Evolutionary conservation across 2,329 filamentous ascomycete genomes (phyloP).

Genomic region (Aspergillus phoenicis): DNA sequence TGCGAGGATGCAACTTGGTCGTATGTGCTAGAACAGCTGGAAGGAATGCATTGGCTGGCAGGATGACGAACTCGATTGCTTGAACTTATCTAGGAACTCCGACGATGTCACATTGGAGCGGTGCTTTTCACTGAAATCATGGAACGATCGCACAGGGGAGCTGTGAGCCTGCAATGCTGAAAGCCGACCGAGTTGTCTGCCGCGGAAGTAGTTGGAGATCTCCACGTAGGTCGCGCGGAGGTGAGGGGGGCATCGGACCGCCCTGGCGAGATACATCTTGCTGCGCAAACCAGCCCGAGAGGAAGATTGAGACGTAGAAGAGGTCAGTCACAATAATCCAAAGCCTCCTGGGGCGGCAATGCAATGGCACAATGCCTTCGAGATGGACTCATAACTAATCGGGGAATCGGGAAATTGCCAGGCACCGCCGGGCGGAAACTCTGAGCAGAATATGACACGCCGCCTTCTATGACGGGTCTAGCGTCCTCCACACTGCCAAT

Average conservation of each 20-base stretch:
- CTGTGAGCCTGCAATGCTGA: constrained; percentile 11
- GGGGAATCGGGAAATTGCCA: constrained; percentile 1
- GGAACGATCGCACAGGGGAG: constrained; percentile 23
- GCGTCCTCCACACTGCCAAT: constrained; percentile 25
- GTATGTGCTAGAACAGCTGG: neutral
- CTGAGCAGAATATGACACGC: constrained; percentile 22
- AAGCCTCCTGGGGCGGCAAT: neutral
- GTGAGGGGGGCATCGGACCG: constrained; percentile 28
- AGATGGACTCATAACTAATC: neutral
- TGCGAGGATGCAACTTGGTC: neutral
- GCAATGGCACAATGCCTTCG: neutral
- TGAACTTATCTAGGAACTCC: constrained; percentile 46
- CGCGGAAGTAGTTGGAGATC: constrained; percentile 41
- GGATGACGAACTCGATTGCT: constrained; percentile 47
- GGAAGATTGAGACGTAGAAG: neutral
- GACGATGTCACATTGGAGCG: constrained; percentile 18
- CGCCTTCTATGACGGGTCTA: constrained; percentile 28
- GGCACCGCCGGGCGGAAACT: neutral
- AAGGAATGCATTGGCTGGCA: neutral
- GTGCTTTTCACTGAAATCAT: constrained; percentile 27
- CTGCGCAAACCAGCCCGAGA: neutral
- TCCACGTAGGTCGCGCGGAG: constrained; percentile 41
- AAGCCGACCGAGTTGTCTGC: constrained; percentile 19
- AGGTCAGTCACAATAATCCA: neutral
- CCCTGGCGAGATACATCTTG: constrained; percentile 28